Base-by-base conservation (phyloP, 805 yeast genomes). In the Ogataea paraovalis region DNA sequence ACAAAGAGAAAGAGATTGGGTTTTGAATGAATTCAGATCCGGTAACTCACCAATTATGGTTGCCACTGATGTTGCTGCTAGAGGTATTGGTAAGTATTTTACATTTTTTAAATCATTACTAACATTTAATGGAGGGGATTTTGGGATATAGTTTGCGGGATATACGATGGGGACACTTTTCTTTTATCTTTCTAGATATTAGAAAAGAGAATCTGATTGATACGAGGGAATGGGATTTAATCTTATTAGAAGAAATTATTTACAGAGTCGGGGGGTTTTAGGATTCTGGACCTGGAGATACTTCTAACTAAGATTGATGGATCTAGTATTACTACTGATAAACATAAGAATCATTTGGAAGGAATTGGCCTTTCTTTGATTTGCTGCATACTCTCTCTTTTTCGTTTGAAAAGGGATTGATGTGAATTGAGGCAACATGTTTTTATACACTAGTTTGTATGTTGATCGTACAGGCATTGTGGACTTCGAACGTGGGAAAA, bases 1-100 rank as follows among this genome's bases (percentile, higher is more conserved):
- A 64, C 99, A 94, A 76, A 79, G 83, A 68, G 98, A 94, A 74
- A 91, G 99, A 80, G 98, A 94, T 75, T 94, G 98, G 98, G 98
- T 92, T 60, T 76, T 94, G 70, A 78, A 75, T 59, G 97, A 92
- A 73, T 94, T 94, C 78, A 87, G 86, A 79, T 66, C 80, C 51
- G 98, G 98, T 61, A 87, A 83, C 71, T 83, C 95, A 47, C 96
- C 97, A 56, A 85, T 94, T 64, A 90, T 94, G 97, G 96, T 91
- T 67, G 99, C 99, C 53, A 94, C 99, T 56, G 99, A 94, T 72
- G 99, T 44, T 33, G 46, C 46, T 54, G 97, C 99, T 58, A 87
- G 99, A 80, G 99, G 99, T 83, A 90, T 94, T 76, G 97, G 96
- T 89, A 88, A 73, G 97, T 87, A 69, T 66, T 51, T 55, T 53